Evolutionary conservation across 257 asterid species (phyloP), one percentile per base, ranked within the genome.

Genomic region (Primulina tabacum): DNA sequence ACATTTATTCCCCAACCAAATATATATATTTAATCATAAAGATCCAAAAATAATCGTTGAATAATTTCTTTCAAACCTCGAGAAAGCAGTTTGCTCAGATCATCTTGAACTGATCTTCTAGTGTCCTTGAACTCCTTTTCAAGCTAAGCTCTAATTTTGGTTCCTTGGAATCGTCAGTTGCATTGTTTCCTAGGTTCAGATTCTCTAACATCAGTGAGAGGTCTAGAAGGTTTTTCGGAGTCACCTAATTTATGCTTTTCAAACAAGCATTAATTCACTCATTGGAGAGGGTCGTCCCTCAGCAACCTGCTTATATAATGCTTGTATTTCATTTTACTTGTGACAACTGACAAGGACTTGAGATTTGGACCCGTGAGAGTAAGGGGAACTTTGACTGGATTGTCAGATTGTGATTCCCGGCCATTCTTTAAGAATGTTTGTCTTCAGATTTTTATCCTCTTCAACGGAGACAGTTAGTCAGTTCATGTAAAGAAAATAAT

Each of bases 91-190:
- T 24, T 24, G 2, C 30, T 28, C 30, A 28, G 82, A 69, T 84
- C 90, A 71, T 87, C 91, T 75, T 81, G 88, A 70, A 72, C 65
- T 65, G 80, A 63, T 69, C 78, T 71, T 50, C 74, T 82, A 0
- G 79, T 57, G 70, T 85, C 92, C 70, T 73, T 73, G 84, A 62
- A 68, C 75, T 77, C 79, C 86, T 74, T 81, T 90, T 86, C 75
- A 88, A 84, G 83, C 86, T 84, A 71, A 79, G 87, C 79, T 88
- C 88, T 2, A 78, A 20, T 40, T 67, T 76, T 53, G 76, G 76
- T 61, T 83, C 81, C 58, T 82, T 78, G 76, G 76, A 71, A 62
- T 77, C 81, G 73, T 72, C 73, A 53, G 56, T 37, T 57, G 78
- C 74, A 47, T 64, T 67, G 70, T 61, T 78, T 64, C 69, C 69